Evolutionary conservation across 306 rosid genomes (phyloP), one percentile per base, ranked within the genome.

Genomic region (Vigna reflexopilosa): DNA sequence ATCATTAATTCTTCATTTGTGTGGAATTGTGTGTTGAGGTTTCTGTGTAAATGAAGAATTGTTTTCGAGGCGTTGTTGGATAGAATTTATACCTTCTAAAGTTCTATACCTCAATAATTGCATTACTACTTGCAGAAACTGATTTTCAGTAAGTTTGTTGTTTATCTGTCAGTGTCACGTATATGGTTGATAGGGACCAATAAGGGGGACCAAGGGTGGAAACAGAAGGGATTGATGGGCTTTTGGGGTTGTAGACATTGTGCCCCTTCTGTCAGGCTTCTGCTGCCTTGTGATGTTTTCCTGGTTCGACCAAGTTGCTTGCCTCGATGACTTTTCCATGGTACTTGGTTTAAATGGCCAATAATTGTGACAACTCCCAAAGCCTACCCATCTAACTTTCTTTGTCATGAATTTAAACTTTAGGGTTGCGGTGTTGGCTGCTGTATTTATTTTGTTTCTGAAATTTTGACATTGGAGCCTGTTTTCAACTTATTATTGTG

Each of bases 311-410:
- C 50, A 11, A 45, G 58, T 12, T 13, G 32, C 26, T 64, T 65
- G 49, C 30, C 44, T 16, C 34, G 54, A 42, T 77, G 76, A 26
- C 55, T 26, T 55, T 48, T 26, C 30, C 2, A 4, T 22, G n/a
- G 52, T 65, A 34, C 71, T 48, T 3, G 2, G 67, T 51, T 82
- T 76, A 32, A 81, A 75, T 50, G 34, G 70, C 26, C 34, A 65
- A 55, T 80, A 30, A 73, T 72, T 54, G 42, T 15, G 32, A 28
- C 51, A 48, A 17, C 48, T 7, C 32, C 34, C 15, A 14, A 26
- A 30, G 22, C 45, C 19, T 14, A 11, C 7, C 30, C 54, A 26
- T 64, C 20, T 48, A 80, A 55, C 55, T 15, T 76, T 55, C 40
- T 61, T 49, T 66, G 42, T 28, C 49, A 48, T 66, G 40, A 66